Percentiles rank a stretch among this genome's conserved stretches.
Conservation (phyloP, 139 green algal genomes). For the Eudorina sp. region DNA sequence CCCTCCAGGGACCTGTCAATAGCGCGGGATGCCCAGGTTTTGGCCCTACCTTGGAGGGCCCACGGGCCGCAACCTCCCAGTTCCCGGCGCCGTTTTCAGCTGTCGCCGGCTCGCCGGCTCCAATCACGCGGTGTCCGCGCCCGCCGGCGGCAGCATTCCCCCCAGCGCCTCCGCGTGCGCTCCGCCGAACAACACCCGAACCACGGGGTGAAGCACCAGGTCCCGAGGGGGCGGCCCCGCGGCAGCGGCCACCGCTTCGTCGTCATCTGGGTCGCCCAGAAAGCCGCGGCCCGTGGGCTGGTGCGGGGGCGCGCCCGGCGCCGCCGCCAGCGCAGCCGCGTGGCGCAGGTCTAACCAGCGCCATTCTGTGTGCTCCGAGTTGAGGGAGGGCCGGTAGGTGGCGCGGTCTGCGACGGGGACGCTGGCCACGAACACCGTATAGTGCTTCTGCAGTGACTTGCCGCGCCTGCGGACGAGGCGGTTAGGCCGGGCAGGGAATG, state of each 20-base stretch:
- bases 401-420: neutral
- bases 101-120: neutral
- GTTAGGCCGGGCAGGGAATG: too few relatives aligned
- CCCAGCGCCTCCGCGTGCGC: slow-evolving; percentile 6
- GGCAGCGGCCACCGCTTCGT: neutral
- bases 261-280: neutral
- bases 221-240: neutral
- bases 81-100: too few relatives aligned
- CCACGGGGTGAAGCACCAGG: slow-evolving; percentile 39
- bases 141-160: neutral
- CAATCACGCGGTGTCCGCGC: neutral
- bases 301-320: neutral
- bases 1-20: too few relatives aligned
- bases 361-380: slow-evolving; percentile 75
- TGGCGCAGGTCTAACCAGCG: slow-evolving; percentile 60
- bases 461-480: slow-evolving; percentile 75
- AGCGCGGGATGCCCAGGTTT: too few relatives aligned
- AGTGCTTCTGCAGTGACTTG: slow-evolving; percentile 83
- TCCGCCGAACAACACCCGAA: slow-evolving; percentile 19
- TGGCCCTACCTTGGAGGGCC: too few relatives aligned
- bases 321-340: neutral
- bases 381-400: slow-evolving; percentile 62
- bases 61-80: too few relatives aligned
- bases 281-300: neutral
- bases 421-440: slow-evolving; percentile 57